Percentiles rank a stretch among this genome's conserved stretches.
Conservation (phyloP, 2,329 filamentous ascomycete genomes). For the Tothia fuscella region DNA sequence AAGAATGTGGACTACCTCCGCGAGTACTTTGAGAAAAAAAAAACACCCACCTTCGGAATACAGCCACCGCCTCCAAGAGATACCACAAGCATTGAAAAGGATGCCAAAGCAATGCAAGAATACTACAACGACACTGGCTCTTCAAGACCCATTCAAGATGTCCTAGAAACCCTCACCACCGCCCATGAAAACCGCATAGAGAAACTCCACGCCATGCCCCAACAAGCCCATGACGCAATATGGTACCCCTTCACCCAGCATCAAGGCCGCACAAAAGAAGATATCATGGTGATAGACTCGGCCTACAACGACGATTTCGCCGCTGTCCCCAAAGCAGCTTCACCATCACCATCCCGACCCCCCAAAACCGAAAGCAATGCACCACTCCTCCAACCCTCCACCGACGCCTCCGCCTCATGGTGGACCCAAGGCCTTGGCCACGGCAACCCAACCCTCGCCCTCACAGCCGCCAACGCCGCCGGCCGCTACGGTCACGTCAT, state of each 20-base stretch:
- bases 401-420: slow-evolving; percentile 80
- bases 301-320: slow-evolving; percentile 72
- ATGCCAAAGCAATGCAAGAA: slow-evolving; percentile 44
- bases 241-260: slow-evolving; percentile 90
- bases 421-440: slow-evolving; percentile 86
- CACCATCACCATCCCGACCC: slow-evolving; percentile 7
- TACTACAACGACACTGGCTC: slow-evolving; percentile 48
- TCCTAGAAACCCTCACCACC: slow-evolving; percentile 35
- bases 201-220: slow-evolving; percentile 48
- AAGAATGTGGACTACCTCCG: slow-evolving; percentile 56
- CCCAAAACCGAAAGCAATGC: slow-evolving; percentile 1
- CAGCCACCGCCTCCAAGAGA: slow-evolving; percentile 43
- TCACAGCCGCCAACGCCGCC: slow-evolving; percentile 69
- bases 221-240: slow-evolving; percentile 50
- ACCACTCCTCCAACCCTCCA: slow-evolving; percentile 49
- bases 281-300: slow-evolving; percentile 67
- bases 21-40: slow-evolving; percentile 52
- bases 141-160: slow-evolving; percentile 19
- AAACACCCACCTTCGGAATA: slow-evolving; percentile 45
- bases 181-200: slow-evolving; percentile 45
- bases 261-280: slow-evolving; percentile 44
- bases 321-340: slow-evolving; percentile 27
- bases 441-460: slow-evolving; percentile 56
- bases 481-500: slow-evolving; percentile 81
- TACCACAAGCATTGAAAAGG: slow-evolving; percentile 27